Conservation (phyloP, 352 stramenopile genomes). For the Albugo laibachii region DNA sequence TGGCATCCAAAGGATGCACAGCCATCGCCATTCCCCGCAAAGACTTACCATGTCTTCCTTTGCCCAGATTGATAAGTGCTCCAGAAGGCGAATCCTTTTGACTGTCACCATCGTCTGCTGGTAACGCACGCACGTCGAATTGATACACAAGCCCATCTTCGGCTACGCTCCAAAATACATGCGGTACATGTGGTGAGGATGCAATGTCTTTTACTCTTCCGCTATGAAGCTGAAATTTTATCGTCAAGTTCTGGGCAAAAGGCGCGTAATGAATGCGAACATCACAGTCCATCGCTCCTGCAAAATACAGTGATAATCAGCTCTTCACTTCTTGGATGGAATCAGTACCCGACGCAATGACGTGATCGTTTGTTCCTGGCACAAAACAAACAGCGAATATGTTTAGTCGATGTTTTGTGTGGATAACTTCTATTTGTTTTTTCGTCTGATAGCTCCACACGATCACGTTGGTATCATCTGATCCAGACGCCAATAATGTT, state of each 20-base stretch:
- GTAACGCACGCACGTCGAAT: slow-evolving; percentile 54
- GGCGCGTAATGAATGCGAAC: slow-evolving; percentile 75
- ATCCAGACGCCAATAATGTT: slow-evolving; percentile 49
- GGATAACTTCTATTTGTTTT: slow-evolving; percentile 28
- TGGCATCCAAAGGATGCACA: slow-evolving; percentile 41
- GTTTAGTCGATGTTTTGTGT: slow-evolving; percentile 59
- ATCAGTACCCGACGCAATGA: slow-evolving; percentile 47
- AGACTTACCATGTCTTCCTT: slow-evolving; percentile 16
- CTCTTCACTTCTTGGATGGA: not conserved
- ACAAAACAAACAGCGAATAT: slow-evolving; percentile 81
- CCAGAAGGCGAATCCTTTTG: slow-evolving; percentile 20
- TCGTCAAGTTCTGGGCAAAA: slow-evolving; percentile 37
- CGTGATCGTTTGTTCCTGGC: slow-evolving; percentile 53
- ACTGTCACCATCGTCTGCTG: slow-evolving; percentile 14
- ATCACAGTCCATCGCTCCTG: slow-evolving; percentile 71
- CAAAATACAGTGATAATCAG: slow-evolving; percentile 4
- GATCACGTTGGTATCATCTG: slow-evolving; percentile 59
- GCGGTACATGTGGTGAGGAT: slow-evolving; percentile 31
- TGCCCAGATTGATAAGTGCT: slow-evolving; percentile 44
- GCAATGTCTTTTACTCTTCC: slow-evolving; percentile 72
- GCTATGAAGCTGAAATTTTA: slow-evolving; percentile 42
- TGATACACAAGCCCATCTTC: slow-evolving; percentile 74
- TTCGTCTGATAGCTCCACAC: slow-evolving; percentile 60
- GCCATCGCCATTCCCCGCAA: slow-evolving; percentile 58
- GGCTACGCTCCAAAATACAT: slow-evolving; percentile 70